Conservation (phyloP, 176 grass and related monocot genomes). For the Bonia amplexicaulis region DNA sequence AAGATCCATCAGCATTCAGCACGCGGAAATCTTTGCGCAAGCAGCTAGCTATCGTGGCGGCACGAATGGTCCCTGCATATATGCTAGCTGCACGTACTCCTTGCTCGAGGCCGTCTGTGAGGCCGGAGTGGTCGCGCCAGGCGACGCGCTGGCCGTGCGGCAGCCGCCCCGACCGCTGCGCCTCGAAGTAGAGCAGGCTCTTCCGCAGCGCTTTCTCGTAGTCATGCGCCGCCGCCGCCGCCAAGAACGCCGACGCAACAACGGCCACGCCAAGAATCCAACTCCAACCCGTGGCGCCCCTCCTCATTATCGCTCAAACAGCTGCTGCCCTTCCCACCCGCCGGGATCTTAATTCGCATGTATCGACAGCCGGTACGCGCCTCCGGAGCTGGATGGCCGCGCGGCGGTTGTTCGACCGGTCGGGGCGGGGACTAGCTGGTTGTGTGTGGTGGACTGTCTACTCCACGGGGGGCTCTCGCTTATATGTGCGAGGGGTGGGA, state of each 20-base stretch:
- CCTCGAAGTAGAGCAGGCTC: slow-evolving; percentile 97
- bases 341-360: background rate
- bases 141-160: slow-evolving; percentile 76
- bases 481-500: slow-evolving; percentile 30
- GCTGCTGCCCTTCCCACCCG: background rate
- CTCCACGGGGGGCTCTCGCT: slow-evolving; percentile 6
- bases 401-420: slow-evolving; percentile 8
- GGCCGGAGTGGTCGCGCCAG: slow-evolving; percentile 86
- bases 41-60: background rate
- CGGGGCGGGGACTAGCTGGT: background rate
- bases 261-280: background rate
- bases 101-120: slow-evolving; percentile 93
- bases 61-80: background rate
- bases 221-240: slow-evolving; percentile 15
- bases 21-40: background rate
- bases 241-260: background rate
- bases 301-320: slow-evolving; percentile 10
- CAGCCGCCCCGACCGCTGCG: slow-evolving; percentile 79
- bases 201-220: slow-evolving; percentile 67
- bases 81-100: slow-evolving; percentile 40
- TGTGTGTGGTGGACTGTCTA: slow-evolving; percentile 42
- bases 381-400: too few species aligned
- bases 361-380: background rate
- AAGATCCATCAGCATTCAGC: slow-evolving; percentile 23
- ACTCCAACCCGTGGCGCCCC: background rate